phyloP scores from a whole-genome alignment of 495 filamentous ascomycete genomes.

The Aspergillus funiculosus region DNA sequence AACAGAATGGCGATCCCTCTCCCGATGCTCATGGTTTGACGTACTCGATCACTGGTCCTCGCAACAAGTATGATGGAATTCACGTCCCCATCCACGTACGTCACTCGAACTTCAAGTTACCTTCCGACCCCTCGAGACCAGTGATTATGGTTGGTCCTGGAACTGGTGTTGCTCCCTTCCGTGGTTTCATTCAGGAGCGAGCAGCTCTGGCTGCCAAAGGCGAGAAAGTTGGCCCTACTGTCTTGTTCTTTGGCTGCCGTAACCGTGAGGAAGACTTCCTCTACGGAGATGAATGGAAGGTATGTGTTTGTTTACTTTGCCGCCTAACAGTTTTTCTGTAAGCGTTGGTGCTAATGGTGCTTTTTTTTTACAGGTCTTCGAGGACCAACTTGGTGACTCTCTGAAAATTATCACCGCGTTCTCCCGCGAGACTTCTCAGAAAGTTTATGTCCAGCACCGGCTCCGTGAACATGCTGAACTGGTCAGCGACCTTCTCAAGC shows the following conservation, averaged over 20 bases:
- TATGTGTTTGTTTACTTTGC: constrained; percentile 48
- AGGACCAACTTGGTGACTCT: constrained; percentile 73
- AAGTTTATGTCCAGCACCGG: constrained; percentile 96
- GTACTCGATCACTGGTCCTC: constrained; percentile 83
- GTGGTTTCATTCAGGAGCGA: constrained; percentile 91
- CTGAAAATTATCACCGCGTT: constrained; percentile 90
- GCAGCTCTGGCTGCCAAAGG: constrained; percentile 73
- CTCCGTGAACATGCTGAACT: constrained; percentile 75
- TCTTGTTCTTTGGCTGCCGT: constrained; percentile 94
- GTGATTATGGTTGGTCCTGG: constrained; percentile 95
- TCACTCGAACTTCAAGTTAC: constrained; percentile 98
- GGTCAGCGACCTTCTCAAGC: constrained; percentile 81
- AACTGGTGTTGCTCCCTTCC: constrained; percentile 94
- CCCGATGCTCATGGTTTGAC: constrained; percentile 83
- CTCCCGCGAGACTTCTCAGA: constrained; percentile 71
- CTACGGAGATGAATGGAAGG: constrained; percentile 89
- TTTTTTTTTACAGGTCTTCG: constrained; percentile 58
- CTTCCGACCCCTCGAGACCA: constrained; percentile 88
- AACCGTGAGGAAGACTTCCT: constrained; percentile 82
- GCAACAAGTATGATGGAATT: constrained; percentile 95
- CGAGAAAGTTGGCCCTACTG: constrained; percentile 77
- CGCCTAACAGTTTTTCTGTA: background rate
- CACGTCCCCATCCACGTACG: constrained; percentile 94
- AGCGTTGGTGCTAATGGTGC: background rate
- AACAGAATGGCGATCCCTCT: constrained; percentile 84